Conservation (phyloP, 768 basidiomycete genomes). For the Boletus edulis region DNA sequence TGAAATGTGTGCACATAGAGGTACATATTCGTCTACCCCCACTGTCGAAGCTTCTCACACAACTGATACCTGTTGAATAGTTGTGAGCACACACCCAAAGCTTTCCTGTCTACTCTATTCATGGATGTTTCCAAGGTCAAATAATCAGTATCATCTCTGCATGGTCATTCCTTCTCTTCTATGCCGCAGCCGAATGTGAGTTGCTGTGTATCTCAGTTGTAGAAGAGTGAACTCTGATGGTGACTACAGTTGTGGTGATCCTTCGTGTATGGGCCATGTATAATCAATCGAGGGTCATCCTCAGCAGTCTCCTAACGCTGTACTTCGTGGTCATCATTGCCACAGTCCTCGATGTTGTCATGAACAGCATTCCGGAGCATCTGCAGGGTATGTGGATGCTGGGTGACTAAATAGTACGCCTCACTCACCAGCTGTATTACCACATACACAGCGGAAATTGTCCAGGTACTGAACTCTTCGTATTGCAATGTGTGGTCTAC, state of each 20-base stretch:
- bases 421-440: not conserved
- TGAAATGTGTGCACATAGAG: not conserved
- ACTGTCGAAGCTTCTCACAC: not conserved
- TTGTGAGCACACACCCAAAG: not conserved
- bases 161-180: not conserved
- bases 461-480: not conserved
- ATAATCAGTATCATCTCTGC: not conserved
- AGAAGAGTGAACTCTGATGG: too few species aligned
- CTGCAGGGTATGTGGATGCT: not conserved
- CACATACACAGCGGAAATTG: not conserved
- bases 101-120: not conserved
- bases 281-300: too few species aligned
- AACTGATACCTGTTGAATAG: not conserved
- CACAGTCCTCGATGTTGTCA: not conserved
- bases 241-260: too few species aligned
- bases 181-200: not conserved
- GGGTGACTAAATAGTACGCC: not conserved
- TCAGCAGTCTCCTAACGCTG: not conserved
- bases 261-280: too few species aligned
- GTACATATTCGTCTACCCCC: not conserved
- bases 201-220: too few species aligned
- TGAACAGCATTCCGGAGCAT: not conserved
- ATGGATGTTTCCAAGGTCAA: not conserved
- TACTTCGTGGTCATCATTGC: not conserved
- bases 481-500: not conserved